Evolutionary conservation across 768 basidiomycete species (phyloP).

Genomic region (Russula foetens): DNA sequence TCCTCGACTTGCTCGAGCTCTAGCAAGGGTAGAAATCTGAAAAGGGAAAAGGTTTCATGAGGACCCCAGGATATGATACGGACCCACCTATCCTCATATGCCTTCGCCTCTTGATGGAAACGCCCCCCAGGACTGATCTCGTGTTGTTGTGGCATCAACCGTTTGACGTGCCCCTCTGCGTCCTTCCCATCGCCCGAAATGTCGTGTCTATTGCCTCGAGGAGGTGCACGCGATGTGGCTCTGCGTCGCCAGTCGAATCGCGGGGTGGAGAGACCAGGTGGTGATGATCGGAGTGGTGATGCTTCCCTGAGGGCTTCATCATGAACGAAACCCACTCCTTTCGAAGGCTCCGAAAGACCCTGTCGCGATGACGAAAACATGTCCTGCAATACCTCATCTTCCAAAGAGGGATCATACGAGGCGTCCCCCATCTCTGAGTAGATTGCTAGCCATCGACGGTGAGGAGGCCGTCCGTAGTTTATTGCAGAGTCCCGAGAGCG

Average conservation of each 20-base stretch:
- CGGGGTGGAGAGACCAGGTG: not conserved
- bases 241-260: constrained; percentile 60
- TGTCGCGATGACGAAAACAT: not conserved
- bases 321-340: not conserved
- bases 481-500: not conserved
- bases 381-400: constrained; percentile 12
- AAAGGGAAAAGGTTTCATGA: not conserved
- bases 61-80: not conserved
- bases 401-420: not conserved
- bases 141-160: constrained; percentile 32
- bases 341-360: not conserved
- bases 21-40: constrained; percentile 41
- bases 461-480: not conserved
- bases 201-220: constrained; percentile 9
- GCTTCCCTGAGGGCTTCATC: constrained; percentile 6
- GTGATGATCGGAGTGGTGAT: not conserved
- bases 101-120: constrained; percentile 42
- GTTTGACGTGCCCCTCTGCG: constrained; percentile 28
- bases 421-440: not conserved
- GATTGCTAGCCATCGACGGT: not conserved
- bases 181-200: constrained; percentile 7
- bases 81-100: constrained; percentile 47
- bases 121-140: constrained; percentile 32
- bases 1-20: constrained; percentile 58
- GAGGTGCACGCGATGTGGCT: constrained; percentile 37